Conservation (phyloP, 306 rosid genomes). For the Cicer arietinum region DNA sequence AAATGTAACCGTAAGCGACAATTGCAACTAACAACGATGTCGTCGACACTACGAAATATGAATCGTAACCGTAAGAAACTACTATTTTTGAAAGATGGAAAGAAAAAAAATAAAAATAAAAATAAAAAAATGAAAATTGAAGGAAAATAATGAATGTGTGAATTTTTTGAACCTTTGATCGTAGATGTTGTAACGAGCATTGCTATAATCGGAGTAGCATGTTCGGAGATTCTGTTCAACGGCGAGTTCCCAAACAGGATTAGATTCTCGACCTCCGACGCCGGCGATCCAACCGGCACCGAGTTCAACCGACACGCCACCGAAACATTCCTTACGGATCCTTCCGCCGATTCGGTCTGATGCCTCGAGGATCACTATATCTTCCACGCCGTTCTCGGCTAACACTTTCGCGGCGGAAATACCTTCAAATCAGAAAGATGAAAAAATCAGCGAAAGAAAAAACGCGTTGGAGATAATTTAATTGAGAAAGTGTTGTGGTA, state of each 20-base stretch:
- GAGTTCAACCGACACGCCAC: conserved; percentile 86
- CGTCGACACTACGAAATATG: not conserved
- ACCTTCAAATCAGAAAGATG: conserved; percentile 52
- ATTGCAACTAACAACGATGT: not conserved
- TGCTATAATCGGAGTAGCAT: conserved; percentile 88
- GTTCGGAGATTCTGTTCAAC: conserved; percentile 70
- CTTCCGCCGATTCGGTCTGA: conserved; percentile 96
- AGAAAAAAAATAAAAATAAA: not conserved
- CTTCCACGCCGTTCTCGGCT: conserved; percentile 75
- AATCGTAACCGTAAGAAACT: not conserved
- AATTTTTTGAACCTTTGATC: conserved; percentile 65
- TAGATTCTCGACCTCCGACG: conserved; percentile 77
- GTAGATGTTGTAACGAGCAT: conserved; percentile 89
- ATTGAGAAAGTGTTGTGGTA: not conserved
- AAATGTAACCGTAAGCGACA: not conserved
- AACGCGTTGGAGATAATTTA: conserved; percentile 1
- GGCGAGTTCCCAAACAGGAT: conserved; percentile 96
- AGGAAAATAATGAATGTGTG: conserved; percentile 13
- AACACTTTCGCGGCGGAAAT: conserved; percentile 83
- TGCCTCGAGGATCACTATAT: conserved; percentile 82
- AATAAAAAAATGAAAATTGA: not conserved
- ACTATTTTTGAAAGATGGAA: not conserved
- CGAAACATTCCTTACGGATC: conserved; percentile 78
- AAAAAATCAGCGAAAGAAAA: conserved; percentile 7
- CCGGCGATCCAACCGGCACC: conserved; percentile 99